Evolutionary conservation across 805 yeast species (phyloP).

Genomic region (Ogataea haglerorum): DNA sequence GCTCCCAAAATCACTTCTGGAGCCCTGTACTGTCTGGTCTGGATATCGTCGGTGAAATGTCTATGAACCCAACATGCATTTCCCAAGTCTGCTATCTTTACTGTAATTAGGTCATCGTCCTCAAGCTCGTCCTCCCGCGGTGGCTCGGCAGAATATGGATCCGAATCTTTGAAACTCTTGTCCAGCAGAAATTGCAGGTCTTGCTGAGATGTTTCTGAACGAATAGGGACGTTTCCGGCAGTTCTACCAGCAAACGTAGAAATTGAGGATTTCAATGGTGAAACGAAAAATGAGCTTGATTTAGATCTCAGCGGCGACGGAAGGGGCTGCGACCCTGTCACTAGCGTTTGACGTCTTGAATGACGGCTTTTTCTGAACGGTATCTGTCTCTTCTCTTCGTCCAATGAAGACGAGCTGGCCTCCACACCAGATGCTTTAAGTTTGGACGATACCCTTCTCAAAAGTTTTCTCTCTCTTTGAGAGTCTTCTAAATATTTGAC

Average conservation of each 20-base stretch:
- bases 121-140: constrained; percentile 36
- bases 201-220: constrained; percentile 19
- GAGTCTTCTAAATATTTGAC: constrained; percentile 42
- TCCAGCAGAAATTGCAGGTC: constrained; percentile 39
- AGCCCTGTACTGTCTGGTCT: constrained; percentile 87
- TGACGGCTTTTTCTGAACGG: constrained; percentile 34
- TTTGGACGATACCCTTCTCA: constrained; percentile 27
- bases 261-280: constrained; percentile 22
- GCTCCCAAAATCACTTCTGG: constrained; percentile 83
- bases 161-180: constrained; percentile 35
- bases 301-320: constrained; percentile 79
- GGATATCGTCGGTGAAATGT: constrained; percentile 86
- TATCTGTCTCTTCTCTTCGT: constrained; percentile 18
- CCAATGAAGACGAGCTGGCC: constrained; percentile 12
- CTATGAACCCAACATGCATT: constrained; percentile 80
- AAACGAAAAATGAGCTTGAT: constrained; percentile 28
- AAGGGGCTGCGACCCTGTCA: constrained; percentile 89
- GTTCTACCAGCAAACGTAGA: constrained; percentile 16
- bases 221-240: constrained; percentile 5
- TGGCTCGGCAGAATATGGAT: constrained; percentile 29
- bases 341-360: constrained; percentile 68
- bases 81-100: constrained; percentile 92
- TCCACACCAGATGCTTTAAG: constrained; percentile 20
- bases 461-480: constrained; percentile 34
- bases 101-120: constrained; percentile 56